Evolutionary conservation across 2,329 filamentous ascomycete species (phyloP).

Genomic region (Polychaeton citri): DNA sequence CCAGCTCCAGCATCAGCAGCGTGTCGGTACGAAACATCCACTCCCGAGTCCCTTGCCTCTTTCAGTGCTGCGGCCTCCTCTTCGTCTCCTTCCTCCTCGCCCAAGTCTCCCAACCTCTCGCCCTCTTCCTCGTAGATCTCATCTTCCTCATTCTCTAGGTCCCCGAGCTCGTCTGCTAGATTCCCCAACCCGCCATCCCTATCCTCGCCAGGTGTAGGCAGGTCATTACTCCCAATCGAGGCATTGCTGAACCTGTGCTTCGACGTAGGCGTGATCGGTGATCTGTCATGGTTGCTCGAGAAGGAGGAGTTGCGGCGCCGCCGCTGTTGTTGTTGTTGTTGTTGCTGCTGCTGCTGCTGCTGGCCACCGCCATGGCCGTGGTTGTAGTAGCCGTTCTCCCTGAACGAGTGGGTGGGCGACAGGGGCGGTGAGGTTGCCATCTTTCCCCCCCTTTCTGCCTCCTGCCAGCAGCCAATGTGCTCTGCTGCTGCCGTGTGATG

Average conservation of each 20-base stretch:
- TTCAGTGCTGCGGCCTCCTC: slow-evolving; percentile 14
- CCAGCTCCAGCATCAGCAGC: slow-evolving; percentile 40
- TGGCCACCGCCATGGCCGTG: no score
- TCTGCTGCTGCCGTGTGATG: no score
- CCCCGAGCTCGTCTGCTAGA: slow-evolving; percentile 64
- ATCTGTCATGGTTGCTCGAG: slow-evolving; percentile 28
- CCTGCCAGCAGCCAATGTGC: no score
- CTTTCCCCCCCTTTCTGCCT: no score
- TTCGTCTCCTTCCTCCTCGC: no score
- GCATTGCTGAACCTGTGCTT: slow-evolving; percentile 21
- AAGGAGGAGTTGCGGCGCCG: slow-evolving; percentile 26
- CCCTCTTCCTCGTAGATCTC: slow-evolving; percentile 6
- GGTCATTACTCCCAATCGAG: slow-evolving; percentile 23
- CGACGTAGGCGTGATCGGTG: slow-evolving; percentile 29
- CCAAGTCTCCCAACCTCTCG: slow-evolving; percentile 2
- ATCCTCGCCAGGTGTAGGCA: slow-evolving; percentile 23
- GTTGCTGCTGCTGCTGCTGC: no score
- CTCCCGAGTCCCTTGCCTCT: slow-evolving; percentile 31
- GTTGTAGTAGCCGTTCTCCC: no score
- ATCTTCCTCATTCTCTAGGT: slow-evolving; percentile 17
- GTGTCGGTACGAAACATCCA: slow-evolving; percentile 30
- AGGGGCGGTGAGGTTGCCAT: no score
- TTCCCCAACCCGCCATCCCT: slow-evolving; percentile 54
- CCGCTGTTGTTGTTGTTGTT: slow-evolving; percentile 14
- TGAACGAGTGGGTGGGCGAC: no score